Percentiles rank a stretch among this genome's conserved stretches.
These are phyloP conservation scores for Daedaleopsis nitida DNA, from an alignment of 768 basidiomycete genomes.

Conservation along the genomic window DNA sequence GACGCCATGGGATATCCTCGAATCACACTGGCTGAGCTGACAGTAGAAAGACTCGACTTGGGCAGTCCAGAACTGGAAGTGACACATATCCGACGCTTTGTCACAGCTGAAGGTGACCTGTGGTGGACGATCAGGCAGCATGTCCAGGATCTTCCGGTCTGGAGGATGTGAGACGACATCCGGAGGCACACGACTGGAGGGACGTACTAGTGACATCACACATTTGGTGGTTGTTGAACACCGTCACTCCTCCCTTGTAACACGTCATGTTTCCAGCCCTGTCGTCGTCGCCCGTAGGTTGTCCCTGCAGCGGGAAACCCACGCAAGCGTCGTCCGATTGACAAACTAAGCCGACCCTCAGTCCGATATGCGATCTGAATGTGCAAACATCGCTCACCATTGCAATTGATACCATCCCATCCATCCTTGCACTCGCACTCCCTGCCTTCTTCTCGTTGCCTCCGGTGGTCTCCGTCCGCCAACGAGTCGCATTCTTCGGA, in stretches of 20 bases:
- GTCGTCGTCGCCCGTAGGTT: slow-evolving; percentile 39
- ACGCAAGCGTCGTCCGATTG: slow-evolving; percentile 77
- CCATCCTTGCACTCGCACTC: slow-evolving; percentile 91
- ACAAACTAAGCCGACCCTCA: slow-evolving; percentile 61
- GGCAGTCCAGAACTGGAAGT: slow-evolving; percentile 98
- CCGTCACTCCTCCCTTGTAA: slow-evolving; percentile 89
- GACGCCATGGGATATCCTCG: slow-evolving; percentile 49
- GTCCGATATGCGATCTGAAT: background rate
- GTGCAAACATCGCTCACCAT: slow-evolving; percentile 57
- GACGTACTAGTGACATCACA: slow-evolving; percentile 95
- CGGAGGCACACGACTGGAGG: background rate
- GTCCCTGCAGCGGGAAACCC: slow-evolving; percentile 68
- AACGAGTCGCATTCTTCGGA: slow-evolving; percentile 88
- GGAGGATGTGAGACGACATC: background rate
- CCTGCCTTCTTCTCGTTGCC: slow-evolving; percentile 73
- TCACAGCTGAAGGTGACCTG: slow-evolving; percentile 98
- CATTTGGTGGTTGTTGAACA: slow-evolving; percentile 97
- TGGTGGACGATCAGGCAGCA: slow-evolving; percentile 87
- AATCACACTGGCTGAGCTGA: slow-evolving; percentile 70
- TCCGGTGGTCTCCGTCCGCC: slow-evolving; percentile 84
- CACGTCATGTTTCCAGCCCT: slow-evolving; percentile 78
- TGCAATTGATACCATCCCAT: slow-evolving; percentile 97
- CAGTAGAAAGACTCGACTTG: slow-evolving; percentile 97
- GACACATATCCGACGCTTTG: slow-evolving; percentile 60
- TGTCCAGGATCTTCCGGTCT: slow-evolving; percentile 95